Conservation (phyloP, 1,139 yeast species). For the Saccharomyces hybrid region DNA sequence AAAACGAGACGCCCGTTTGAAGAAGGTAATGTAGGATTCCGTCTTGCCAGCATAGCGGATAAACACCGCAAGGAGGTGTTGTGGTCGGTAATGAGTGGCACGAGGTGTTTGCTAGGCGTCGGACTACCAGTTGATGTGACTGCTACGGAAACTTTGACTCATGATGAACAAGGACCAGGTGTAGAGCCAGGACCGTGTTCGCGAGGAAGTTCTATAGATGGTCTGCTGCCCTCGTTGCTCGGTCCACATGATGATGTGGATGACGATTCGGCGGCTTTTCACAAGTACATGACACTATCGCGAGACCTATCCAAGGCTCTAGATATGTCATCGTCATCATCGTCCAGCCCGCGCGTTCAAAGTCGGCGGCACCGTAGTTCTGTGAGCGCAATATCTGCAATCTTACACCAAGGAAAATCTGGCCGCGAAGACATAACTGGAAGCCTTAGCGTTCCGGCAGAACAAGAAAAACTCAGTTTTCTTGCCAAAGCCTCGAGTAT, state of each 20-base stretch:
- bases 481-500: neutral
- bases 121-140: neutral
- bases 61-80: neutral
- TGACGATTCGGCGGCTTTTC: neutral
- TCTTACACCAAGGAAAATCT: neutral
- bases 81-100: neutral
- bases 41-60: neutral
- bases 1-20: neutral
- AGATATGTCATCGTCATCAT: constrained; percentile 1
- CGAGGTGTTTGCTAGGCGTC: neutral
- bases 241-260: neutral
- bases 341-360: neutral
- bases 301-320: constrained; percentile 1
- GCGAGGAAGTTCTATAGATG: neutral
- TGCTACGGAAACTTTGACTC: neutral
- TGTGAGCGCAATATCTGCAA: neutral
- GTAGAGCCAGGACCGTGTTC: neutral
- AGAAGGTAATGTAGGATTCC: neutral
- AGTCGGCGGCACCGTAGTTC: neutral
- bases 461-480: neutral
- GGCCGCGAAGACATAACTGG: neutral
- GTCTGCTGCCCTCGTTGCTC: neutral
- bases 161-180: neutral
- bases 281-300: neutral
- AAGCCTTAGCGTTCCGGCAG: neutral